Base-by-base conservation (phyloP, 768 basidiomycete species). In the Kwoniella sp. region DNA sequence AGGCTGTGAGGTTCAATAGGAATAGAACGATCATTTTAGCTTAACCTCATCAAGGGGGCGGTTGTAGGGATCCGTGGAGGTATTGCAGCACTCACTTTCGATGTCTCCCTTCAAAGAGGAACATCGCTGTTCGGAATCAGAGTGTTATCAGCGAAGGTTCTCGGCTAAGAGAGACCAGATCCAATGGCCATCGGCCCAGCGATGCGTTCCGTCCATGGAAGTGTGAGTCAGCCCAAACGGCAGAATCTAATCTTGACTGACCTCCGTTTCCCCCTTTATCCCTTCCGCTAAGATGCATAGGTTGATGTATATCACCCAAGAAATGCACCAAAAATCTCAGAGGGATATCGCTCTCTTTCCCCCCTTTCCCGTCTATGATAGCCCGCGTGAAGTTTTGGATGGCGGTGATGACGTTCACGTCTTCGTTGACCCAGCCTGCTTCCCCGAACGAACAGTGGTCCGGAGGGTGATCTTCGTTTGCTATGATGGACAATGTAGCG, bases 281-380 rank as follows among this genome's bases (percentile, higher is more conserved):
- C 20, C 93, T 84, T 1, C 91, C 91, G 0, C 90, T 90, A 38
- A 99, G 85, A 79, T 99, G 95, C 59, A 99, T 82, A 4, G 95
- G 95, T 85, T 90, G 88, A 73, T 96, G 95, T 84, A 95, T 84
- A 78, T 97, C 95, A 0, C 95, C 93, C 12, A 96, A 60, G 72
- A 92, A 97, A 80, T 99, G 96, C 30, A 94, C 86, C 31, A 99
- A 83, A 83, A 96, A 99, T 79, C 91, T 90, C 72, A 97, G 83
- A 1, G 95, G 91, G 72, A 92, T 90, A 73, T 89, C 87, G 1
- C 87, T 72, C 28, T 59, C 52, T 29, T 51, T 25, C 50, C 28
- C 45, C 77, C 55, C 78, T 68, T 75, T 64, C 3, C 72, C 76
- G 59, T 80, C 68, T 71, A 67, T 86, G 23, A 93, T 78, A 34